Conservation (phyloP, 2,329 filamentous ascomycete genomes). For the Coniochaeta hoffmannii region DNA sequence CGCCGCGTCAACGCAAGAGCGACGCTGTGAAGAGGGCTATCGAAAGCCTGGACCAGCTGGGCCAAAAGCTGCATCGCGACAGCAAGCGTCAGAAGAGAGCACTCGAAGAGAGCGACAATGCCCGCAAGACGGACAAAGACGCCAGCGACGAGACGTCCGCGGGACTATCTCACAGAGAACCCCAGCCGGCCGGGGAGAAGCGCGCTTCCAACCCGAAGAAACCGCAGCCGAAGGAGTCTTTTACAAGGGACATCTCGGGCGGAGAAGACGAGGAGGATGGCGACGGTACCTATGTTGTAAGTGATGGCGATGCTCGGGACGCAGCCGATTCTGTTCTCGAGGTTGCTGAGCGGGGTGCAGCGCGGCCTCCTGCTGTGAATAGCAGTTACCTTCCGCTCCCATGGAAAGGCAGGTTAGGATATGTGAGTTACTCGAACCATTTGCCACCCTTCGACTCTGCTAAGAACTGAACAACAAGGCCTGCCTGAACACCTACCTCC, state of each 20-base stretch:
- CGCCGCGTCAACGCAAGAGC: background rate
- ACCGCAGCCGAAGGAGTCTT: background rate
- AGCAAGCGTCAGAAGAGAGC: conserved; percentile 38
- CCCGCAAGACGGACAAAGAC: background rate
- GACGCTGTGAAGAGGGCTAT: conserved; percentile 31
- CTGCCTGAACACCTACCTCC: conserved; percentile 87
- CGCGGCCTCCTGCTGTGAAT: conserved; percentile 69
- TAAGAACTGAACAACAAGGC: conserved; percentile 40
- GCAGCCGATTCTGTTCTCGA: conserved; percentile 10
- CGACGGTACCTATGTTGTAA: conserved; percentile 13
- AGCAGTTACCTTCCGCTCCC: conserved; percentile 78
- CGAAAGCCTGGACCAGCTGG: conserved; percentile 41
- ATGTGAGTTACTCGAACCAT: conserved; percentile 49
- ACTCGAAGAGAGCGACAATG: conserved; percentile 32
- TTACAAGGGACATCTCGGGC: background rate
- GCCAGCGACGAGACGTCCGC: background rate
- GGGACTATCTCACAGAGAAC: background rate
- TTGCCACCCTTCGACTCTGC: conserved; percentile 2
- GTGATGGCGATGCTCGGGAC: conserved; percentile 9
- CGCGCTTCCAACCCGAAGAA: background rate
- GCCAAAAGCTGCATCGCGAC: conserved; percentile 33
- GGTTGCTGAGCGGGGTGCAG: conserved; percentile 28
- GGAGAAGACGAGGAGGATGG: conserved; percentile 13
- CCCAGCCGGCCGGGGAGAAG: background rate
- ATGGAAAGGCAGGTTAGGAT: conserved; percentile 84